Evolutionary conservation across 148 eudicot genomes (phyloP), one percentile per base, ranked within the genome.

Genomic region (Dianthus caryophyllus): DNA sequence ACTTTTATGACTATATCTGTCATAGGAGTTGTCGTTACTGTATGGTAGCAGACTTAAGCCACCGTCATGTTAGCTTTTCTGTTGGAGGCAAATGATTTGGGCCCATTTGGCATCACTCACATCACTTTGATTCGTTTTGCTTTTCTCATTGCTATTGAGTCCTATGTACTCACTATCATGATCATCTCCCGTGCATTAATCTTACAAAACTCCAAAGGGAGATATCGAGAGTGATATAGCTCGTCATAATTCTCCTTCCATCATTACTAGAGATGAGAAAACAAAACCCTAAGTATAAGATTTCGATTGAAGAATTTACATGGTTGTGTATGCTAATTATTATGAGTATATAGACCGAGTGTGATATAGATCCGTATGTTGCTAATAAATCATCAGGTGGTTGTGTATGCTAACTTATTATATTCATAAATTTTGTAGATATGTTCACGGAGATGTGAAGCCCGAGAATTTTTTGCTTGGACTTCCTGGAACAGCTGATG

Each of bases 391-490:
- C 46, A 20, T 60, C 43, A 33, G 26, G 16, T 60, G 26, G 64
- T 1, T 60, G 25, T 57, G 20, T 33, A 36, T 18, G 33, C 6
- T 60, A 14, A 36, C n/a, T n/a, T n/a, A n/a, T 9, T 27, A 15
- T 36, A n/a, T 21, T 18, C 24, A 2, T 18, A 33, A 60, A 36
- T 60, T 60, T 22, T 33, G 54, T 74, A 93, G 98, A 43, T 93
- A 87, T 70, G 96, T 93, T 67, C 98, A 93, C 73, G 98, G 98
- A 21, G 98, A 93, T 78, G 90, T 93, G 33, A 93, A 93, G 70
- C 98, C 98, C 12, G 96, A 93, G 67, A 93, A 93, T 75, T 89
- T 93, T 83, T 69, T 93, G 79, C 98, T 93, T 82, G 98, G 98
- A n/a, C 75, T 86, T 2, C 84, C 95, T 24, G 94, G 89, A 59